Percentiles rank a stretch among this genome's conserved stretches.
These are phyloP conservation scores for Cardamine occulta DNA, from an alignment of 345 rosid genomes.

Conservation along the genomic window DNA sequence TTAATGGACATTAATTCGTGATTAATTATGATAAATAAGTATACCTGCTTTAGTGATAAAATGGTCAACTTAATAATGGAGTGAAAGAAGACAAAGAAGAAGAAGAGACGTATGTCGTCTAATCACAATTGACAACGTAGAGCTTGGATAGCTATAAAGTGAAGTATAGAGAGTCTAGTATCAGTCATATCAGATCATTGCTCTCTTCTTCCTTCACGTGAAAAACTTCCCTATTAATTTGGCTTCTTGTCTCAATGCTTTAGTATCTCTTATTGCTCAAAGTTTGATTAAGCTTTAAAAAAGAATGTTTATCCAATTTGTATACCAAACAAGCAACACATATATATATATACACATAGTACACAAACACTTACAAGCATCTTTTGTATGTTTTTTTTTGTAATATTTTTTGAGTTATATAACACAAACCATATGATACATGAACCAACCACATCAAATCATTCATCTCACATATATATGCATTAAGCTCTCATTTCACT, in stretches of 20 bases:
- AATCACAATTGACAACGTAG: conserved; percentile 18
- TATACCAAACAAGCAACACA: conserved; percentile 22
- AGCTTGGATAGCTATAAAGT: conserved; percentile 15
- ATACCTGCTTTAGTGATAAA: background rate
- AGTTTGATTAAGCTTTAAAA: background rate
- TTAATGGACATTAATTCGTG: background rate
- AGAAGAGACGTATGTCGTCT: conserved; percentile 17
- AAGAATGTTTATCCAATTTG: conserved; percentile 1
- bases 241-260: background rate
- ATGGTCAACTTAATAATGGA: conserved; percentile 24
- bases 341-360: background rate
- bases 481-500: background rate
- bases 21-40: conserved; percentile 2
- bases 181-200: conserved; percentile 16
- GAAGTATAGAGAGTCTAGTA: conserved; percentile 13
- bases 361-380: conserved; percentile 39
- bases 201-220: conserved; percentile 30
- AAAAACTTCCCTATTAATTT: conserved; percentile 12
- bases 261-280: too few species aligned
- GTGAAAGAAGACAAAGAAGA: background rate
- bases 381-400: conserved; percentile 23
- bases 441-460: conserved; percentile 31
- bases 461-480: conserved; percentile 26
- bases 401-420: conserved; percentile 23
- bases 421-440: conserved; percentile 30